phyloP scores from a whole-genome alignment of 1,139 yeast genomes.

The Debaryomyces coudertii region DNA sequence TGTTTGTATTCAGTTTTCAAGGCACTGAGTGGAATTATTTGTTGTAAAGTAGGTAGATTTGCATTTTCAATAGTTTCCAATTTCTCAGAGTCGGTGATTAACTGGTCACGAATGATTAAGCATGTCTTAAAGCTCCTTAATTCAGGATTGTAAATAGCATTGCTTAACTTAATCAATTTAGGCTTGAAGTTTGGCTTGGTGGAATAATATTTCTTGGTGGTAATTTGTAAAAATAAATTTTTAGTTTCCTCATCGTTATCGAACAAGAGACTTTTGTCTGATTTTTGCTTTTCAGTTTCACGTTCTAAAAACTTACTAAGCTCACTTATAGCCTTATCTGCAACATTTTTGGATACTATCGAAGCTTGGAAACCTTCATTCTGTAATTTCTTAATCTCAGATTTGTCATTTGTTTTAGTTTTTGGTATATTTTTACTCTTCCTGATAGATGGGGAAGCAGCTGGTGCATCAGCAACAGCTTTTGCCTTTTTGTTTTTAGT shows the following conservation, averaged over 20 bases:
- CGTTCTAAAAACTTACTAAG: slow-evolving; percentile 46
- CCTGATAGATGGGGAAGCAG: slow-evolving; percentile 26
- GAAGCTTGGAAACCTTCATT: slow-evolving; percentile 1
- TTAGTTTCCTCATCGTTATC: slow-evolving; percentile 58
- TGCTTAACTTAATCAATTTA: slow-evolving; percentile 57
- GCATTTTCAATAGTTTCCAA: slow-evolving; percentile 63
- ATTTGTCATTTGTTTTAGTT: slow-evolving; percentile 11
- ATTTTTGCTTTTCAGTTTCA: slow-evolving; percentile 29
- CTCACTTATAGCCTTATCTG: slow-evolving; percentile 54
- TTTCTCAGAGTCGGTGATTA: slow-evolving; percentile 58
- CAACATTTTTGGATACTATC: slow-evolving; percentile 25
- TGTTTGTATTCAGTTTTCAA: slow-evolving; percentile 69
- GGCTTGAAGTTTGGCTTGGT: slow-evolving; percentile 74
- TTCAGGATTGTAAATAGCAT: slow-evolving; percentile 49
- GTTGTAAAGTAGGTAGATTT: slow-evolving; percentile 48
- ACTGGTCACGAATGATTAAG: slow-evolving; percentile 71
- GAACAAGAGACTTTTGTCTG: slow-evolving; percentile 38
- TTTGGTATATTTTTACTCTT: slow-evolving; percentile 13
- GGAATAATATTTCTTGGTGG: slow-evolving; percentile 64
- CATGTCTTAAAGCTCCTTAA: slow-evolving; percentile 57
- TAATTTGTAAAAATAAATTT: slow-evolving; percentile 60
- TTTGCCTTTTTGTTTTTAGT: slow-evolving; percentile 20
- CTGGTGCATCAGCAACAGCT: slow-evolving; percentile 16
- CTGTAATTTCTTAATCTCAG: slow-evolving; percentile 6
- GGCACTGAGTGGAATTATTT: slow-evolving; percentile 57